Evolutionary conservation across 345 rosid genomes (phyloP), one percentile per base, ranked within the genome.

Genomic region (Eucalyptus erythrocorys): DNA sequence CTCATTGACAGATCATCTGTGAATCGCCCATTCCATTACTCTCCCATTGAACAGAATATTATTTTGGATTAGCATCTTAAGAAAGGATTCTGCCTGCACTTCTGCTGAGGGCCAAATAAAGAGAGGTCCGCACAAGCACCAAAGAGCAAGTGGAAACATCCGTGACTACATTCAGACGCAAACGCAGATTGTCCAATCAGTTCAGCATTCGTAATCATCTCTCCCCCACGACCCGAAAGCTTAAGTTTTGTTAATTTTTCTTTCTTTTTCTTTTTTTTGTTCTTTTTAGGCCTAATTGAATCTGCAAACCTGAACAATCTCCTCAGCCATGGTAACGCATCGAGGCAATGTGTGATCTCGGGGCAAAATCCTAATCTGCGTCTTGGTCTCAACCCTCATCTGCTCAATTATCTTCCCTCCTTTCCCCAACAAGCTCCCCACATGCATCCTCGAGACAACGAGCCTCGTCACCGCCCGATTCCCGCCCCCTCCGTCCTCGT

Each of bases 371-470:
- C 99, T 95, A 92, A 98, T 98, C 94, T 98, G 99, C 64, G 99
- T 98, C 96, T 98, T 97, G 40, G 99, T 98, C 89, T 96, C 99
- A 66, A 95, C 95, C 92, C 99, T 97, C 99, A 98, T 98, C 90
- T 97, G 99, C 94, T 98, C 99, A 57, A 98, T 96, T 30, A 98
- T 98, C 92, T 97, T 98, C 85, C 99, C 99, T 71, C 98, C 99
- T 94, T 97, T 97, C 88, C 99, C 99, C 92, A 98, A 89, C 95
- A 98, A 94, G 89, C 98, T 96, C 49, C 99, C 99, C 9, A 98
- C 99, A 89, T 98, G 98, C 94, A 96, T 90, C 91, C 94, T 96
- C 12, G 99, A 97, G 27, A 98, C 99, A 87, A 98, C 99, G 86
- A 98, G 91, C 91, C 99, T 95, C 55, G 99, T 95, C 59, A 94